A percentile compares a stretch with the other conserved stretches of the same genome.
These are phyloP conservation scores for Microascus cirrosus DNA, from an alignment of 2,329 filamentous ascomycete genomes.

Conservation along the genomic window DNA sequence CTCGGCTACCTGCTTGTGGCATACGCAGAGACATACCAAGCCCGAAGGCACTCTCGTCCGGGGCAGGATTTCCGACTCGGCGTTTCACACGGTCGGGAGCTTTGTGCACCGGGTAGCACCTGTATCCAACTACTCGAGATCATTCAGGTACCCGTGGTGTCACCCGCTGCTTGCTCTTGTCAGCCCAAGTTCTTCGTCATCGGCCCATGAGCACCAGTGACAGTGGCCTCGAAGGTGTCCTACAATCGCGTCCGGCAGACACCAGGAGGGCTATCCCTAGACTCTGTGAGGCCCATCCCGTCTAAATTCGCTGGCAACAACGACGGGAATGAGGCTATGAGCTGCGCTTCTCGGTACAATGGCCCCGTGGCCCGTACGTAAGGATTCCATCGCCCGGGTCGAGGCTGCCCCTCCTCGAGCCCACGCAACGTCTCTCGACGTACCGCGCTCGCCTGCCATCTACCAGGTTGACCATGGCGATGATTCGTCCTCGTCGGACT, in stretches of 20 bases:
- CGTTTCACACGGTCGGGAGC: background rate
- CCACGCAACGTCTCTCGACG: conserved; percentile 4
- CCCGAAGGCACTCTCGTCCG: background rate
- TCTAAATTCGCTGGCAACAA: background rate
- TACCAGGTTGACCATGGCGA: conserved; percentile 3
- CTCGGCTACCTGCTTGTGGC: background rate
- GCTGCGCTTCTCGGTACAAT: background rate
- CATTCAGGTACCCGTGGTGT: background rate
- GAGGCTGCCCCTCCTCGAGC: background rate
- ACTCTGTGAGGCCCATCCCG: background rate
- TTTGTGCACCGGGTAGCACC: background rate
- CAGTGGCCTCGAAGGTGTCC: background rate
- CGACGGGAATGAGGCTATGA: background rate
- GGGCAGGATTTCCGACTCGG: background rate
- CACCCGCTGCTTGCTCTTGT: background rate
- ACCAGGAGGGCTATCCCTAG: background rate
- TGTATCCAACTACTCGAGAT: background rate
- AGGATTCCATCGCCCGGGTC: background rate
- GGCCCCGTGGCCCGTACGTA: conserved; percentile 1
- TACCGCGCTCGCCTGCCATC: conserved; percentile 11
- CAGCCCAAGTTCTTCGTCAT: background rate
- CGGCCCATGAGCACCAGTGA: background rate
- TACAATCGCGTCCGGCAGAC: background rate
- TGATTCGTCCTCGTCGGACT: conserved; percentile 34
- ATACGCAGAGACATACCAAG: background rate